Conservation (phyloP, 129 eudicot species). For the Flaveria bidentis region DNA sequence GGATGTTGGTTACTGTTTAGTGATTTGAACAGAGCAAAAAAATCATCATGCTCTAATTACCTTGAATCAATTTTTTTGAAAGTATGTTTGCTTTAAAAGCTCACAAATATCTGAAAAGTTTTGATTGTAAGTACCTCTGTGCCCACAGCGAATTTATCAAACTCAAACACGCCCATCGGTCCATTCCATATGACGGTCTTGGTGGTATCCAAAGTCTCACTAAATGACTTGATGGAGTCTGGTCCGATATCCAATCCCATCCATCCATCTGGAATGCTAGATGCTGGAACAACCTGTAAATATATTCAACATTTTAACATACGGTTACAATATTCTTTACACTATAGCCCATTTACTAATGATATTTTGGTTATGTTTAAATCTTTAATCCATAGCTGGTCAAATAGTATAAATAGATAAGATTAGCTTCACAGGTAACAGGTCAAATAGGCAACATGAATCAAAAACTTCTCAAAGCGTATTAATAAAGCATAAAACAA, state of each 20-base stretch:
- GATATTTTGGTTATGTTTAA: background rate
- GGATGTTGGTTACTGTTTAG: too few relatives aligned
- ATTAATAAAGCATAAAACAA: background rate
- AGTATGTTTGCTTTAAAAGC: too few relatives aligned
- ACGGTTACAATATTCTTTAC: background rate
- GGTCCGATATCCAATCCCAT: slow-evolving; percentile 86
- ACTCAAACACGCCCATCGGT: slow-evolving; percentile 85
- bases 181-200: slow-evolving; percentile 81
- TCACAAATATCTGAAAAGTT: too few relatives aligned
- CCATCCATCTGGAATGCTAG: slow-evolving; percentile 71
- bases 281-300: slow-evolving; percentile 61
- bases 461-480: background rate
- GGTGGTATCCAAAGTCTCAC: slow-evolving; percentile 61
- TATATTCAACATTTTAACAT: background rate
- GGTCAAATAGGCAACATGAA: background rate
- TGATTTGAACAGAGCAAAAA: too few relatives aligned
- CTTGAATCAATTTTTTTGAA: too few relatives aligned
- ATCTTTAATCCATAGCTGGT: background rate
- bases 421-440: background rate
- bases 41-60: too few relatives aligned
- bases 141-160: slow-evolving; percentile 78
- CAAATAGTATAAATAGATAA: background rate
- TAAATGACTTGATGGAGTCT: slow-evolving; percentile 60
- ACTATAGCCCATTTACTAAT: background rate
- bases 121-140: slow-evolving; percentile 53